phyloP scores from a whole-genome alignment of 768 basidiomycete species.

The Boletus vinaceobasis region DNA sequence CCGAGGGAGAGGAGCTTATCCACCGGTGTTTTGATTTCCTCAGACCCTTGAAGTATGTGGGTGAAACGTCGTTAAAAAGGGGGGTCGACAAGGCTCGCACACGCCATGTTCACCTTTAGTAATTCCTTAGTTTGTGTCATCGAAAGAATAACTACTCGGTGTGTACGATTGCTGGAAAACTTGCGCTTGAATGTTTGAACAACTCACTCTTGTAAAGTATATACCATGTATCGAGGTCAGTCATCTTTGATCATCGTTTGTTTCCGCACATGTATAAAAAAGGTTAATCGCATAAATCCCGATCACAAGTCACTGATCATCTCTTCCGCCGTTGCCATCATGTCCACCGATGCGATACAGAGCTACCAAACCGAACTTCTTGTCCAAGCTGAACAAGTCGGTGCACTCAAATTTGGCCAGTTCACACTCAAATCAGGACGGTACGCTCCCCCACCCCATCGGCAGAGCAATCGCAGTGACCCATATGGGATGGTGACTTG shows the following conservation, averaged over 20 bases:
- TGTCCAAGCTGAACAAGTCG: constrained; percentile 59
- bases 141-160: too few relatives aligned
- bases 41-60: too few relatives aligned
- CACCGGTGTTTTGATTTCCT: too few relatives aligned
- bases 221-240: too few relatives aligned
- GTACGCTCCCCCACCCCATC: constrained; percentile 42
- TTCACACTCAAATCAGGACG: constrained; percentile 96
- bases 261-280: constrained; percentile 6
- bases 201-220: too few relatives aligned
- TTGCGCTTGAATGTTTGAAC: too few relatives aligned
- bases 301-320: not conserved
- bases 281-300: not conserved
- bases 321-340: constrained; percentile 1
- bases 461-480: not conserved
- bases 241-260: not conserved
- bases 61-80: too few relatives aligned
- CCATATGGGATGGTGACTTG: not conserved
- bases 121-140: too few relatives aligned
- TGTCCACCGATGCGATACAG: constrained; percentile 33
- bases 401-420: constrained; percentile 83
- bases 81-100: too few relatives aligned
- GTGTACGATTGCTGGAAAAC: too few relatives aligned
- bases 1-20: too few relatives aligned
- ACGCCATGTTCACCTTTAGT: too few relatives aligned
- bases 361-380: constrained; percentile 65